Conservation (phyloP, 441 rosid genomes). For the Pelargonium citronellum region DNA sequence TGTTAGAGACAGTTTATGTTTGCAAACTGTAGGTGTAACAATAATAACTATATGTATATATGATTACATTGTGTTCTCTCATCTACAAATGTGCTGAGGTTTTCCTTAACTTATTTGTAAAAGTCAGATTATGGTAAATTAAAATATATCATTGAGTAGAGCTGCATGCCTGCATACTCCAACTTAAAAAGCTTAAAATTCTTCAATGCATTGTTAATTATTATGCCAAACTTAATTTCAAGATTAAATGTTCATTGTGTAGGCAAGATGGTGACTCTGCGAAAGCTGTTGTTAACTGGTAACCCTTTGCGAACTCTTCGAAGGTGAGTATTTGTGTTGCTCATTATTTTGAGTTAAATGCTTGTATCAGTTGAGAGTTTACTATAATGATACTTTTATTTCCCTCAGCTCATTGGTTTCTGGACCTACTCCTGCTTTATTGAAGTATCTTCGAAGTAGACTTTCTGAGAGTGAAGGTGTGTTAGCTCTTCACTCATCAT, state of each 20-base stretch:
- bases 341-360: constrained; percentile 16
- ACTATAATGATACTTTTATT: constrained; percentile 1
- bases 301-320: constrained; percentile 86
- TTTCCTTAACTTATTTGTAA: not conserved
- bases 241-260: constrained; percentile 16
- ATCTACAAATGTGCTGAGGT: not conserved
- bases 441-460: constrained; percentile 78
- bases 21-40: not conserved
- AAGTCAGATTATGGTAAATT: not conserved
- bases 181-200: not conserved
- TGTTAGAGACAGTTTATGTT: not conserved
- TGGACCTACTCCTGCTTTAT: constrained; percentile 80
- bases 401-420: constrained; percentile 68
- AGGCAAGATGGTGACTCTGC: constrained; percentile 81
- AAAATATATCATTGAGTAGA: not conserved
- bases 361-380: constrained; percentile 23
- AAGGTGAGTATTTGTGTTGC: constrained; percentile 44
- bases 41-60: too few species aligned
- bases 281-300: constrained; percentile 71
- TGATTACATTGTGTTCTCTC: not conserved
- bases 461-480: constrained; percentile 69
- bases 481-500: not conserved
- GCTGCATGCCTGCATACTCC: not conserved
- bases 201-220: not conserved
- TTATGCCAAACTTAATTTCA: not conserved